Evolutionary conservation across 2,329 filamentous ascomycete species (phyloP).

Genomic region (Ophioceras dolichostomum): DNA sequence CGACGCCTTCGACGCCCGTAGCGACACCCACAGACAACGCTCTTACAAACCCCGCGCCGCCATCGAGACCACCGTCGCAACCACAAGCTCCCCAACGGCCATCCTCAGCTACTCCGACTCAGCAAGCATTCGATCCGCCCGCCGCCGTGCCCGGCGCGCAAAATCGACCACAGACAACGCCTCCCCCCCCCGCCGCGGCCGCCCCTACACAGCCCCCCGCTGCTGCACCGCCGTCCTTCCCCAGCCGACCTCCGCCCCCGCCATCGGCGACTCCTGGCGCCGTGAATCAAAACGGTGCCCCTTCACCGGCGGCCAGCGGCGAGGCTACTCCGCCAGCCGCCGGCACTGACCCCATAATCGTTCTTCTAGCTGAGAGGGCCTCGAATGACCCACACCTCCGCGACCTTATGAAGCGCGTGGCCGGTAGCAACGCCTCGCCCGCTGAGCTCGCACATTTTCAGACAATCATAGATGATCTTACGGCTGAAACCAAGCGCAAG

Average conservation of each 20-base stretch:
- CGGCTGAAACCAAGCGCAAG: constrained; percentile 41
- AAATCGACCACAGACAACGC: background rate
- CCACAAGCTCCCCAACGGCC: background rate
- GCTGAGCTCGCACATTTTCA: constrained; percentile 68
- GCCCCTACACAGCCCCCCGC: constrained; percentile 15
- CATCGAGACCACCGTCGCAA: constrained; percentile 4
- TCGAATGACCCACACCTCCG: constrained; percentile 61
- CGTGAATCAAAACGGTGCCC: constrained; percentile 7
- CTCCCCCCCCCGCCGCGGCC: constrained; percentile 1
- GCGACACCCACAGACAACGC: constrained; percentile 10
- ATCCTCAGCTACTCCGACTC: constrained; percentile 8
- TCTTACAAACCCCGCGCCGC: constrained; percentile 6
- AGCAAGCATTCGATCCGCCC: too few relatives aligned
- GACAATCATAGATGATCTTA: constrained; percentile 69
- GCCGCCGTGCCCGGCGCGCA: constrained; percentile 11
- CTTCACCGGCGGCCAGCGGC: constrained; percentile 11
- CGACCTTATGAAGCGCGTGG: constrained; percentile 73
- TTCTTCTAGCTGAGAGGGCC: constrained; percentile 64
- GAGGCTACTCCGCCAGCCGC: constrained; percentile 10
- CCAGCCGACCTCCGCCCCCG: constrained; percentile 6
- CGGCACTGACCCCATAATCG: constrained; percentile 63
- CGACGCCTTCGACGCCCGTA: constrained; percentile 11
- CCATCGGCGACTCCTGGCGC: background rate
- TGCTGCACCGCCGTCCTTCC: constrained; percentile 11
- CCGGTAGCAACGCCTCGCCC: constrained; percentile 58